Base-by-base conservation (phyloP, 2,329 filamentous ascomycete genomes). In the Botrytis tulipae region DNA sequence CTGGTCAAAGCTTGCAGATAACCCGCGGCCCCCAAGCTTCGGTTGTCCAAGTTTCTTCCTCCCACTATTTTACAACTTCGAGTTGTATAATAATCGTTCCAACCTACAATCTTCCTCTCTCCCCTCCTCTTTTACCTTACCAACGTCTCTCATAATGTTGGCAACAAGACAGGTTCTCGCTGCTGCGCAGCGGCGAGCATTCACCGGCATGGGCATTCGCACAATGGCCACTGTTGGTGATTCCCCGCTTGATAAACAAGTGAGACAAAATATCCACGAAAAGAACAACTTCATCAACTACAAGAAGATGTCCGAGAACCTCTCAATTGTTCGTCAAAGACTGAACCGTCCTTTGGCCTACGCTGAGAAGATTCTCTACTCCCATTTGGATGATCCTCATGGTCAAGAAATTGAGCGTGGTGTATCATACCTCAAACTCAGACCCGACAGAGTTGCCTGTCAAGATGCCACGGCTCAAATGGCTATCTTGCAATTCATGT, bases 401-500 rank as follows among this genome's bases (percentile, higher is more conserved):
- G 92, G 91, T 79, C 95, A 98, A 85, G 95, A 98, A 69, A 97
- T 99, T 80, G 91, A 98, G 90, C 94, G 96, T 83, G 96, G 96
- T 82, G 90, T 90, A 80, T 98, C 95, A 75, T 98, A 99, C 86
- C 90, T 99, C 79, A 98, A 95, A 88, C 91, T 99, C 79, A 93
- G 96, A 78, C 96, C 96, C 74, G 96, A 99, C 83, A 93, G 96
- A 84, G 96, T 99, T 81, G 96, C 96, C 84, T 98, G 96, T 89
- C 96, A 99, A 88, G 96, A 99, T 89, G 96, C 96, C 83, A 98
- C 96, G 75, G 96, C 96, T 77, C 96, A 99, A 89, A 99, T 99
- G 96, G 96, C 96, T 77, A 97, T 99, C 79, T 89, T 99, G 74
- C 96, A 99, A 87, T 99, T 99, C 90, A 99, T 99, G 95, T 97